Base-by-base conservation (phyloP, 306 rosid genomes). In the Cucurbita ficifolia region DNA sequence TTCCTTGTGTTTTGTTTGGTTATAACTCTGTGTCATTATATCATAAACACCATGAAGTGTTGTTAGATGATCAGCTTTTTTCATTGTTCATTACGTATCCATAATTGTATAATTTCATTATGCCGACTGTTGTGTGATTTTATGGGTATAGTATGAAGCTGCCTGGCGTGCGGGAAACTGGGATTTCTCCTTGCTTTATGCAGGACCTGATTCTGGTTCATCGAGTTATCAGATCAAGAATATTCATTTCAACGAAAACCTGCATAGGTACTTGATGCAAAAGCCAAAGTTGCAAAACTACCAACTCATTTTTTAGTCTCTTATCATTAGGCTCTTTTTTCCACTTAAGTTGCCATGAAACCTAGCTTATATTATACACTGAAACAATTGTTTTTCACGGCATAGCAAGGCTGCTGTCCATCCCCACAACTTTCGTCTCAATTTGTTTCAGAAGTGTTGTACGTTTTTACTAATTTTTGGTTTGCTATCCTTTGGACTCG, bases 141-240 rank as follows among this genome's bases (percentile, higher is more conserved):
- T 54, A 14, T 51, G 46, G 33, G 65, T 10, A 48, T 89, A 93
- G 89, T 90, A 86, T 49, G 97, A 93, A 78, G 92, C 98, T 74
- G 98, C 98, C 33, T 90, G 98, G 98, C 96, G 93, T 60, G 83
- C 96, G 21, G 98, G 93, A 79, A 88, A 92, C 80, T 92, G 98
- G 98, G 96, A 92, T 79, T 92, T 92, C 79, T 86, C 93, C 70
- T 76, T 87, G 77, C 88, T 88, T 46, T 65, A 78, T 74, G 64
- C 73, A 6, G 90, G 83, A 65, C 76, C 81, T 70, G 80, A 77
- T 74, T 78, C 86, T 77, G 53, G 76, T 55, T 68, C 81, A 70
- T 42, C 74, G 35, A 82, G 82, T 77, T 77, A 55, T 75, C 75
- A 84, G 70, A 75, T 78, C 75, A 80, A 80, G 83, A 80, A 73